Conservation (phyloP, 441 rosid species). For the Euphorbia schlechtendalii region DNA sequence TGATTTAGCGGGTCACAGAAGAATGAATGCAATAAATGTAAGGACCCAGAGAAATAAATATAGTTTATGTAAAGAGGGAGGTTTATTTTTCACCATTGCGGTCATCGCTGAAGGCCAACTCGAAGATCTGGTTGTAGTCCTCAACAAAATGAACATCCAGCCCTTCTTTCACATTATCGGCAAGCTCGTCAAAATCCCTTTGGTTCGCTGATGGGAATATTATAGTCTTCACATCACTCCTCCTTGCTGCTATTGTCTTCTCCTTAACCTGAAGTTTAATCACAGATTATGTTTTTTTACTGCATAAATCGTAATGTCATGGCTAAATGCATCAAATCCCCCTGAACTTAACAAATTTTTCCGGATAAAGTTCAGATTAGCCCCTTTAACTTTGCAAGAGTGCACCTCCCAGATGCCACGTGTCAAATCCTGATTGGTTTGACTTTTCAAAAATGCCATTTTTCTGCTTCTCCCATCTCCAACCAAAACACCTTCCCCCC, state of each 20-base stretch:
- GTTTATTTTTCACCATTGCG: slow-evolving; percentile 21
- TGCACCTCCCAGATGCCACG: too few relatives aligned
- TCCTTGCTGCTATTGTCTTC: slow-evolving; percentile 89
- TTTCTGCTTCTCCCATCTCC: too few relatives aligned
- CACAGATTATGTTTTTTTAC: too few relatives aligned
- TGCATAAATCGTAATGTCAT: too few relatives aligned
- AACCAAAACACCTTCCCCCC: too few relatives aligned
- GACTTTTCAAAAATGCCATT: too few relatives aligned
- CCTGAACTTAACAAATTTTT: too few relatives aligned
- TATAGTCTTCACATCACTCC: slow-evolving; percentile 78
- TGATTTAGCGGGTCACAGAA: not conserved
- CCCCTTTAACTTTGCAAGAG: too few relatives aligned
- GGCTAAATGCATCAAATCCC: too few relatives aligned
- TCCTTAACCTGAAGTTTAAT: slow-evolving; percentile 60
- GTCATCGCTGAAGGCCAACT: slow-evolving; percentile 47
- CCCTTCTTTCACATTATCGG: slow-evolving; percentile 68
- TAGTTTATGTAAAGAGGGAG: not conserved
- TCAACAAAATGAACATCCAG: slow-evolving; percentile 81
- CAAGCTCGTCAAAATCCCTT: slow-evolving; percentile 72
- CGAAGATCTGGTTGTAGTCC: slow-evolving; percentile 47
- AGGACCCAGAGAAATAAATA: slow-evolving; percentile 13
- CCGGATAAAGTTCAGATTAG: too few relatives aligned
- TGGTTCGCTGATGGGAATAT: slow-evolving; percentile 74
- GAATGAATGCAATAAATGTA: not conserved
- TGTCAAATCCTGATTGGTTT: too few relatives aligned